phyloP scores from a whole-genome alignment of 2,329 filamentous ascomycete genomes.

The Coniochaeta sp. region DNA sequence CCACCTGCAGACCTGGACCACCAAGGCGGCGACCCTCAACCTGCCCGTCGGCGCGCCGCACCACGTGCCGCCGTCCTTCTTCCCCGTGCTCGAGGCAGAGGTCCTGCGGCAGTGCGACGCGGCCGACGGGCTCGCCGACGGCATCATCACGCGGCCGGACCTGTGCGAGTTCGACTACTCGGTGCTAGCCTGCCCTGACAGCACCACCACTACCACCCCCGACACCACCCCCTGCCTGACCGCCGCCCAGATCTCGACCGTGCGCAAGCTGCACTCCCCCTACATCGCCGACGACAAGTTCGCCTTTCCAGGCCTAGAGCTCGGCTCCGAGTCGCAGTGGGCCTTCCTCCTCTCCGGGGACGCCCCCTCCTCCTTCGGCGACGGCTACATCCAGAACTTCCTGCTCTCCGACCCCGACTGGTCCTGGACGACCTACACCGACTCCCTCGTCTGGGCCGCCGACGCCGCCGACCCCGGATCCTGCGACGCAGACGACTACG shows the following conservation, averaged over 20 bases:
- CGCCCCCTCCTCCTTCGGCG: not conserved
- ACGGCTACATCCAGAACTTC: slow-evolving; percentile 1
- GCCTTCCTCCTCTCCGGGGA: not conserved
- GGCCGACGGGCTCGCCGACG: slow-evolving; percentile 40
- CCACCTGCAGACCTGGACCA: slow-evolving; percentile 33
- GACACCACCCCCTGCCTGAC: slow-evolving; percentile 22
- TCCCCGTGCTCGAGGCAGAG: slow-evolving; percentile 33
- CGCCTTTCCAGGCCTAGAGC: slow-evolving; percentile 5
- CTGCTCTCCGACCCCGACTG: not conserved
- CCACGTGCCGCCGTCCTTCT: slow-evolving; percentile 34
- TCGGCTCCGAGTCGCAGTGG: slow-evolving; percentile 1
- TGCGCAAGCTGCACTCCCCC: slow-evolving; percentile 5
- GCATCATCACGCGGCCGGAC: slow-evolving; percentile 38
- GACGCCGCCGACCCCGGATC: not conserved
- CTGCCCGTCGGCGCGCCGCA: slow-evolving; percentile 33
- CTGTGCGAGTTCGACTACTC: slow-evolving; percentile 35
- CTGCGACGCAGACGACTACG: slow-evolving; percentile 24
- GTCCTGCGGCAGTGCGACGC: slow-evolving; percentile 42
- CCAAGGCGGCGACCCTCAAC: slow-evolving; percentile 38
- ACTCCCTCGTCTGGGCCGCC: not conserved
- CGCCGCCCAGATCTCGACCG: slow-evolving; percentile 7
- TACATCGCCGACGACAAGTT: slow-evolving; percentile 3
- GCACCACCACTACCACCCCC: slow-evolving; percentile 23
- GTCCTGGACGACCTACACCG: not conserved
- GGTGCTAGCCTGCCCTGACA: slow-evolving; percentile 20